Evolutionary conservation across 192 early-diverging fungal genomes (phyloP), one percentile per base, ranked within the genome.

Genomic region (Backusella circina): DNA sequence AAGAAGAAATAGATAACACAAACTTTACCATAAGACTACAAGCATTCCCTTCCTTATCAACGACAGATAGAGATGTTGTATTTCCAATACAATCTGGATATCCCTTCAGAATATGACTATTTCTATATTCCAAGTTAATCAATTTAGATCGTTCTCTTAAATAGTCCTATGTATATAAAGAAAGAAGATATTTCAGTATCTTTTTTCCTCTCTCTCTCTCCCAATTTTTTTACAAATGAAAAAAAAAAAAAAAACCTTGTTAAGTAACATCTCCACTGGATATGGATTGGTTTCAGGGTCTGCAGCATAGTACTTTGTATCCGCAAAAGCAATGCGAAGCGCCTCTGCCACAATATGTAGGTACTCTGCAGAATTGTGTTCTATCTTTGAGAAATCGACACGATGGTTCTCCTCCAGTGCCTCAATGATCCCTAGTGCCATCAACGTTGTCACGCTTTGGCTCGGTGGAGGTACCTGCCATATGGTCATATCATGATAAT

Each of bases 391-490:
- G 23, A 93, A 78, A n/a, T 81, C 70, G 6, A 76, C 74, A 36
- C 83, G 75, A 12, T 82, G 81, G 6, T 66, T 18, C 13, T 79
- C 50, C 76, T 93, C 84, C 5, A 93, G 77, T 16, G 76, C 77
- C n/a, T 90, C 84, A 5, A 93, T 72, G 28, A 93, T 89, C 1
- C 91, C 90, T 18, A 95, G 76, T 2, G 92, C 91, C 47, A 93
- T 83, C n/a, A 94, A 79, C 12, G 93, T 91, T 8, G 86, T 87
- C 28, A 95, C 84, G 8, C 91, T 91, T 73, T 91, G 89, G 26
- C 91, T 90, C 65, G 93, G 93, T 4, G 94, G 94, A 28, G 91
- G 87, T 54, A 89, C 90, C 80, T 95, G 92, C 77, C 88, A 83
- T 5, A 95, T 79, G 3, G 79, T 85, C 35, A 85, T 38, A 10